phyloP scores from a whole-genome alignment of 192 early-diverging fungal genomes.

The Chytriomyces sp. region DNA sequence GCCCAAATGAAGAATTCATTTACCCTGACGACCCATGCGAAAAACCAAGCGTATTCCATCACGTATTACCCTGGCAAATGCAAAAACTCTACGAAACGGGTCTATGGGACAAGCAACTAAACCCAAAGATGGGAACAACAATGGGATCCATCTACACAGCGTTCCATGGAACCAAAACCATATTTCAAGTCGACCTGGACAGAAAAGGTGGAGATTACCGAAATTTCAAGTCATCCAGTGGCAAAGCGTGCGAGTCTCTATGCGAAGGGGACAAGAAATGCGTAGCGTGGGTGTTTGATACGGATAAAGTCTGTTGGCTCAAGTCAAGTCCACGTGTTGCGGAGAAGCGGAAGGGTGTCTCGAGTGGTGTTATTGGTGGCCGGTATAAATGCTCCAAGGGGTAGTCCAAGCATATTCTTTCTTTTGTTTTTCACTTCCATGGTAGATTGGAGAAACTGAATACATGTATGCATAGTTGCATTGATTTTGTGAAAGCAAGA shows the following conservation, averaged over 20 bases:
- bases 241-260: conserved; percentile 2
- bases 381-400: too few species aligned
- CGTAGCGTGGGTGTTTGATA: conserved; percentile 35
- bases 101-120: not conserved
- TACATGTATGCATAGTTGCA: too few species aligned
- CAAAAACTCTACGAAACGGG: too few species aligned
- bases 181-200: not conserved
- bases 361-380: too few species aligned
- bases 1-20: conserved; percentile 12
- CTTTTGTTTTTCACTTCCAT: too few species aligned
- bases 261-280: conserved; percentile 29
- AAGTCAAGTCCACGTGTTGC: too few species aligned
- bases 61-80: conserved; percentile 28
- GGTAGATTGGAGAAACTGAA: too few species aligned
- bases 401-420: too few species aligned
- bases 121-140: too few species aligned
- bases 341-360: too few species aligned
- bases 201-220: not conserved
- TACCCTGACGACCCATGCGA: conserved; percentile 41
- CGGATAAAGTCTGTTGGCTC: too few species aligned
- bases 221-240: not conserved
- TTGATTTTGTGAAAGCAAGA: too few species aligned
- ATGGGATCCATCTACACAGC: not conserved
- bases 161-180: not conserved
- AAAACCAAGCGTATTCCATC: conserved; percentile 50